Base-by-base conservation (phyloP, 2,329 filamentous ascomycete genomes). In the Rachicladosporium sp. region DNA sequence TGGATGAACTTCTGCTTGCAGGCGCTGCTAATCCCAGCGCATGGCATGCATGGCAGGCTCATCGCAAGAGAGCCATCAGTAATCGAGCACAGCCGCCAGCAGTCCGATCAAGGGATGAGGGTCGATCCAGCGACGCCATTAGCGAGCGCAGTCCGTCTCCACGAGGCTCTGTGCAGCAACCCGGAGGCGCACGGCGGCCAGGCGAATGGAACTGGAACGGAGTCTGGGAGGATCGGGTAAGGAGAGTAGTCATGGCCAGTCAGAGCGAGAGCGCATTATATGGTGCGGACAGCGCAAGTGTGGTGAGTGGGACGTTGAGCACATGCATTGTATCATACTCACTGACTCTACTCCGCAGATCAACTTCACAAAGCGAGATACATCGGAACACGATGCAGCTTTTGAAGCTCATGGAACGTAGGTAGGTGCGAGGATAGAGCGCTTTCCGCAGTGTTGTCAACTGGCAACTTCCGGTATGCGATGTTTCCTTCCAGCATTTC, bases 171-270 rank as follows among this genome's bases (percentile, higher is more conserved):
- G 51, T 58, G 49, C 57, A 27, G 23, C 23, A 51, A 50, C 56
- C 58, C 10, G 58, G 58, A n/a, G 58, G 55, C 57, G 74, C 63
- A 43, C 66, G 78, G 44, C 69, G 73, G 36, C 86, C 86, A 0
- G 83, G 82, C 5, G 82, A 93, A 52, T 96, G 89, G 89, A 93
- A 93, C 56, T 96, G 89, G 89, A 86, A 94, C 53, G 88, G 89
- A 0, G 89, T 96, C 0, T 98, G 89, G 89, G 84, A 93, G 57
- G 81, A 88, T 47, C 74, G 89, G 40, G 88, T 94, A 1, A 80
- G 76, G 60, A 83, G 81, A 58, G 82, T 82, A 11, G 75, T 95
- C 33, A 74, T 80, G 37, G 71, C 74, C 7, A 93, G 86, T 53
- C 64, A 86, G 36, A 83, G 84, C 1, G 89, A 96, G 49, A 67